These are phyloP conservation scores for Grosmannia serpens DNA, from an alignment of 2,329 filamentous ascomycete species.

Conservation along the genomic window DNA sequence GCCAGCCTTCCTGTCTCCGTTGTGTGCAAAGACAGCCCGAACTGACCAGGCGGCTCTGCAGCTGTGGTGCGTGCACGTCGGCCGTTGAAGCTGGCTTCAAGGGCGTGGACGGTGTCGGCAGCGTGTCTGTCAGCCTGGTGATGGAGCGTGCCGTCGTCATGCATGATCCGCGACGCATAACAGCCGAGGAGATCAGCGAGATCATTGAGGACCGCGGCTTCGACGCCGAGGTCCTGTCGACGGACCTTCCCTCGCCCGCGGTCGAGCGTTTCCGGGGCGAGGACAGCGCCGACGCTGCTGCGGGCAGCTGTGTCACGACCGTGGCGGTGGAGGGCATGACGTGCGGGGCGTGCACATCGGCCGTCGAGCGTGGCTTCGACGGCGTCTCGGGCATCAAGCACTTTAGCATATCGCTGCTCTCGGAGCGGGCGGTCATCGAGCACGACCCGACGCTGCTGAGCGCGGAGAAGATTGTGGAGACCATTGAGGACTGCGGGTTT, in stretches of 20 bases:
- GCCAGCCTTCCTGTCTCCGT: neutral
- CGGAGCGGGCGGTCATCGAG: conserved; percentile 75
- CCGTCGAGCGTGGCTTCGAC: conserved; percentile 70
- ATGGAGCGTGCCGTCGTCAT: conserved; percentile 94
- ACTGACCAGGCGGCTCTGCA: conserved; percentile 23
- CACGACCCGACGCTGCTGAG: conserved; percentile 52
- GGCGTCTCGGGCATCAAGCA: conserved; percentile 59
- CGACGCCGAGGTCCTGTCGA: conserved; percentile 78
- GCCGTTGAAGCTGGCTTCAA: conserved; percentile 91
- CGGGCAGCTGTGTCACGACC: conserved; percentile 52
- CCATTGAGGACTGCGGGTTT: conserved; percentile 65
- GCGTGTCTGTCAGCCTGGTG: conserved; percentile 82
- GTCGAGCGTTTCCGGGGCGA: conserved; percentile 28
- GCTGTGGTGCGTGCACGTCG: conserved; percentile 87
- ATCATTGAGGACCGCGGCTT: conserved; percentile 89
- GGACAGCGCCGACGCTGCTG: conserved; percentile 24
- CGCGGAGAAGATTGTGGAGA: conserved; percentile 42
- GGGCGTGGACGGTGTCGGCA: conserved; percentile 66
- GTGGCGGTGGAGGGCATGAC: conserved; percentile 81
- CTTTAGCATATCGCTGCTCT: conserved; percentile 74
- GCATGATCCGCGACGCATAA: conserved; percentile 66
- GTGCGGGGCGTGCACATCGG: conserved; percentile 79
- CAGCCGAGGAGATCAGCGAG: conserved; percentile 66
- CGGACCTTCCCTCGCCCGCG: conserved; percentile 53
- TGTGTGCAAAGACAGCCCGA: conserved; percentile 1